Conservation (phyloP, 2,329 filamentous ascomycete species). For the Aspergillus caelatus region DNA sequence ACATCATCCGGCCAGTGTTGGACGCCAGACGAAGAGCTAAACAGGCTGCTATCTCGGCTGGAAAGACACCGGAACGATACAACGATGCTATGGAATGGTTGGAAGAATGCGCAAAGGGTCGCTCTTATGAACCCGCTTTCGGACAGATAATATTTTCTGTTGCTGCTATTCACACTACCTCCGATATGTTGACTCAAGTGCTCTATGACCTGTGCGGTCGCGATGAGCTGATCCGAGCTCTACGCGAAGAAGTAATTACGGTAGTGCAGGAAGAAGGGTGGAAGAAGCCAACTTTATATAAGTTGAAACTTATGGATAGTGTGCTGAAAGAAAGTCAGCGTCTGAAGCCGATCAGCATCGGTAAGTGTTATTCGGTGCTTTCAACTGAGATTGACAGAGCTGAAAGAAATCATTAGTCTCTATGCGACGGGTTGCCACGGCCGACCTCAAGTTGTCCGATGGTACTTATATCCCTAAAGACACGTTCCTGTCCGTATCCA, state of each 20-base stretch:
- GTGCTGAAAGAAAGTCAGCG: slow-evolving; percentile 45
- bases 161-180: slow-evolving; percentile 28
- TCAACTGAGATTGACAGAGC: background rate
- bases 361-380: slow-evolving; percentile 3
- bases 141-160: slow-evolving; percentile 26
- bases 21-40: slow-evolving; percentile 1
- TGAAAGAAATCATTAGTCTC: background rate
- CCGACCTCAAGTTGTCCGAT: slow-evolving; percentile 12
- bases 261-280: slow-evolving; percentile 27
- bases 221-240: slow-evolving; percentile 9
- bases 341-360: slow-evolving; percentile 27
- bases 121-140: slow-evolving; percentile 21
- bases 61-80: slow-evolving; percentile 8
- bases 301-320: slow-evolving; percentile 47
- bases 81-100: slow-evolving; percentile 30
- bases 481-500: slow-evolving; percentile 4
- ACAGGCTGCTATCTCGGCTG: background rate
- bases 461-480: slow-evolving; percentile 14
- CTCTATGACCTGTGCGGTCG: slow-evolving; percentile 23
- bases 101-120: slow-evolving; percentile 26
- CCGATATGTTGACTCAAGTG: slow-evolving; percentile 26
- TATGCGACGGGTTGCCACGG: slow-evolving; percentile 5
- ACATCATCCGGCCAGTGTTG: slow-evolving; percentile 14
- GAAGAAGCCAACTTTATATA: slow-evolving; percentile 41
- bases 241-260: slow-evolving; percentile 24